These are phyloP conservation scores for Platanthera zijinensis DNA, from an alignment of 106 monocot species.

Conservation along the genomic window DNA sequence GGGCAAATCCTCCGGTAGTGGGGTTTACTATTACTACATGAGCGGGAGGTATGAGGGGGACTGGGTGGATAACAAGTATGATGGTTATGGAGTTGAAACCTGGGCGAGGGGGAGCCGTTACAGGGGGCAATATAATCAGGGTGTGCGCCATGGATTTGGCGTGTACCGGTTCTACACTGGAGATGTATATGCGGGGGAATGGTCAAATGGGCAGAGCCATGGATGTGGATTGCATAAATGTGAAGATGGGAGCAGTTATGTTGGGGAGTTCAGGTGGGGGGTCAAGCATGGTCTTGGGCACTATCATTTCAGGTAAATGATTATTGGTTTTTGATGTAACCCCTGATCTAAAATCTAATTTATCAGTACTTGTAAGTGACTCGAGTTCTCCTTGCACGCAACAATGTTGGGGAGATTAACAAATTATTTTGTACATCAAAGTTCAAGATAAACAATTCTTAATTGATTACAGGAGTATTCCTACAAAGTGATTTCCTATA, in stretches of 20 bases:
- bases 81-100: conserved; percentile 91
- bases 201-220: conserved; percentile 96
- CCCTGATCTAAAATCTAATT: no score
- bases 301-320: conserved; percentile 86
- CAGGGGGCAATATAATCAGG: conserved; percentile 73
- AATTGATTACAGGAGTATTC: no score
- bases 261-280: conserved; percentile 90
- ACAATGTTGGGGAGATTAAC: no score
- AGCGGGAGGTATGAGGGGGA: conserved; percentile 95
- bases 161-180: conserved; percentile 88
- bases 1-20: conserved; percentile 80
- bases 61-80: conserved; percentile 90
- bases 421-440: no score
- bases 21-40: conserved; percentile 97
- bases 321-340: neutral
- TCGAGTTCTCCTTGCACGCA: no score
- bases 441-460: no score
- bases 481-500: no score
- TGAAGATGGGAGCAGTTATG: conserved; percentile 90
- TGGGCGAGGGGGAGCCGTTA: conserved; percentile 91
- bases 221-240: conserved; percentile 83
- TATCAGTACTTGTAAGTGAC: no score
- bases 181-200: conserved; percentile 87
- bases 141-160: conserved; percentile 77
- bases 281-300: conserved; percentile 95